Evolutionary conservation across 805 yeast genomes (phyloP).

Genomic region (Lipomyces yamanashiensis): DNA sequence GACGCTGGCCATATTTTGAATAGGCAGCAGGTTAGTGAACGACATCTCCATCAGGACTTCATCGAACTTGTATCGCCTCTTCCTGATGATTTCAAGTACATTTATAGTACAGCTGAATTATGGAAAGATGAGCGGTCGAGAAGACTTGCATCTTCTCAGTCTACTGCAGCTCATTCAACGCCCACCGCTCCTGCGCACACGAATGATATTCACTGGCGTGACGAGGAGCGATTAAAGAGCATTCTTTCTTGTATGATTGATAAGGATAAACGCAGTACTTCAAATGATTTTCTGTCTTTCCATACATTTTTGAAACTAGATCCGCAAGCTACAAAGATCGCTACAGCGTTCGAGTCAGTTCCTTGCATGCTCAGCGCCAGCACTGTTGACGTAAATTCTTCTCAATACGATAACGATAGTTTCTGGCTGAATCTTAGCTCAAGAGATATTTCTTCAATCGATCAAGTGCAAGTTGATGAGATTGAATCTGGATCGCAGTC

Average conservation of each 20-base stretch:
- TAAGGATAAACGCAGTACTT: neutral
- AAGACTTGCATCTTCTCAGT: neutral
- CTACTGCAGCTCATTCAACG: no score
- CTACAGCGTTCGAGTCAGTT: constrained; percentile 21
- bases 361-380: constrained; percentile 3
- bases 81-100: constrained; percentile 33
- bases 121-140: constrained; percentile 55
- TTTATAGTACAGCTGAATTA: constrained; percentile 49
- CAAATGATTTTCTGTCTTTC: neutral
- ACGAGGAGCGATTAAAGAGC: constrained; percentile 8
- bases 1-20: constrained; percentile 65
- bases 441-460: constrained; percentile 9
- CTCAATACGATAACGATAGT: constrained; percentile 12
- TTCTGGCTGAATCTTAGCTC: constrained; percentile 23
- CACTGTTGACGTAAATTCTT: neutral
- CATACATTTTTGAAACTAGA: neutral
- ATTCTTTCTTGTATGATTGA: constrained; percentile 4
- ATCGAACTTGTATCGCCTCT: constrained; percentile 43
- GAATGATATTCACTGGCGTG: constrained; percentile 14
- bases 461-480: neutral
- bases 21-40: constrained; percentile 50
- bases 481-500: constrained; percentile 67
- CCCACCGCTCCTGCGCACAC: no score
- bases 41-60: constrained; percentile 59
- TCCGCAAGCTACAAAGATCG: neutral